Percentiles rank a stretch among this genome's conserved stretches.
Evolutionary conservation across 2,329 filamentous ascomycete species (phyloP).

Genomic region (Ascosphaera apis): DNA sequence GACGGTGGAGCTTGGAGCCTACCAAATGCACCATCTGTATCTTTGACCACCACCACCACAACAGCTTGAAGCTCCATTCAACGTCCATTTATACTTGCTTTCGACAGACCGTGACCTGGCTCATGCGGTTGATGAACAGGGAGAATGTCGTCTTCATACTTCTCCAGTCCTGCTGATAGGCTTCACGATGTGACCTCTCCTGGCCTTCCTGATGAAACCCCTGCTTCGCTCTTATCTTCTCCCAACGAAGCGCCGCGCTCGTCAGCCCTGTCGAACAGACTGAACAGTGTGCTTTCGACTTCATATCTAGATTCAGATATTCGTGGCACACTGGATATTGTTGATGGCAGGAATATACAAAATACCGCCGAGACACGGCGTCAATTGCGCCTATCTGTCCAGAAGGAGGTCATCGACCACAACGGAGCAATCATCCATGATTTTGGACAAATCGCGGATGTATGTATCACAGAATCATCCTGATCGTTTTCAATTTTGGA

Average conservation of each 20-base stretch:
- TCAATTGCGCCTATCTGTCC: slow-evolving; percentile 56
- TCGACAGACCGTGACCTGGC: too few species aligned
- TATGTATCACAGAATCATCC: slow-evolving; percentile 18
- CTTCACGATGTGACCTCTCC: too few species aligned
- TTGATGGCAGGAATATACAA: slow-evolving; percentile 46
- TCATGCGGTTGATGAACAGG: too few species aligned
- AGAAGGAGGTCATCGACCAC: slow-evolving; percentile 79
- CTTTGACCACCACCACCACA: too few species aligned
- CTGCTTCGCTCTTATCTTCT: neutral
- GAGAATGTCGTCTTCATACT: too few species aligned
- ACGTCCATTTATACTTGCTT: too few species aligned
- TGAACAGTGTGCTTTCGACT: slow-evolving; percentile 66
- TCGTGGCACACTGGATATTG: slow-evolving; percentile 53
- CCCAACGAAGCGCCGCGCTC: slow-evolving; percentile 7
- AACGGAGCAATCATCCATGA: slow-evolving; percentile 76
- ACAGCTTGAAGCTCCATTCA: too few species aligned
- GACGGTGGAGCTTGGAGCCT: too few species aligned
- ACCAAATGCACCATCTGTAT: too few species aligned
- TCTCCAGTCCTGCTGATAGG: too few species aligned
- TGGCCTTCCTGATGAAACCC: too few species aligned
- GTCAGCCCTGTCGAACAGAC: slow-evolving; percentile 56
- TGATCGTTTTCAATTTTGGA: neutral
- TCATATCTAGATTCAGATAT: slow-evolving; percentile 89
- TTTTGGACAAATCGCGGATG: slow-evolving; percentile 75
- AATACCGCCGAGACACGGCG: slow-evolving; percentile 63